Base-by-base conservation (phyloP, 179 eudicot species). In the Actinidia chinensis region DNA sequence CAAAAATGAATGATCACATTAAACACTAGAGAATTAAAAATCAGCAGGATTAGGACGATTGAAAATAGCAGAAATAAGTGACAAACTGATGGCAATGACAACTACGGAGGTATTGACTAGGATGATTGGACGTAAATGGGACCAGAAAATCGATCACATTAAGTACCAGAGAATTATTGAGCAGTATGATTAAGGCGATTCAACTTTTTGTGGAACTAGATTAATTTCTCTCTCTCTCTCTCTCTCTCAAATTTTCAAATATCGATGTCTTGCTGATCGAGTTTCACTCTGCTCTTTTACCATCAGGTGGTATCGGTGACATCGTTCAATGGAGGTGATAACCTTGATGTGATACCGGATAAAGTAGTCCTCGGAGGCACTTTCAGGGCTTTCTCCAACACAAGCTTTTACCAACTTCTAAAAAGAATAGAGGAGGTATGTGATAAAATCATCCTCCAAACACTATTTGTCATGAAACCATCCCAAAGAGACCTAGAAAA, bases 231-330 rank as follows among this genome's bases (percentile, higher is more conserved):
- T 28, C 33, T 28, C 33, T 28, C 33, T 28, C 33, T 28, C 33
- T 28, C 33, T 36, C 40, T 36, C 40, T 36, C 1, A 36, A 36
- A 36, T 36, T 36, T 36, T 36, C 40, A 36, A 36, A 36, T 36
- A 36, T 36, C 40, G 3, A 36, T 36, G 40, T 36, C 40, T 36
- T 36, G 40, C 40, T 36, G 40, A 36, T 36, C 2, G 8, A 5
- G 55, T 69, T 22, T 0, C 33, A 69, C 8, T 46, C 2, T 46
- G 17, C 11, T 70, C 58, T 70, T 70, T 55, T 36, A 36, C 23
- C 48, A 58, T 47, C 85, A 91, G 91, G 97, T 93, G 65, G 95
- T 93, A 54, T 92, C 98, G 0, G 95, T 93, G 18, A 89, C 93
- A 17, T 73, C 85, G 47, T 80, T 93, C 67, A 71, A 86, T 33